Evolutionary conservation across 345 rosid genomes (phyloP), one percentile per base, ranked within the genome.

Genomic region (Cochlearia excelsa): DNA sequence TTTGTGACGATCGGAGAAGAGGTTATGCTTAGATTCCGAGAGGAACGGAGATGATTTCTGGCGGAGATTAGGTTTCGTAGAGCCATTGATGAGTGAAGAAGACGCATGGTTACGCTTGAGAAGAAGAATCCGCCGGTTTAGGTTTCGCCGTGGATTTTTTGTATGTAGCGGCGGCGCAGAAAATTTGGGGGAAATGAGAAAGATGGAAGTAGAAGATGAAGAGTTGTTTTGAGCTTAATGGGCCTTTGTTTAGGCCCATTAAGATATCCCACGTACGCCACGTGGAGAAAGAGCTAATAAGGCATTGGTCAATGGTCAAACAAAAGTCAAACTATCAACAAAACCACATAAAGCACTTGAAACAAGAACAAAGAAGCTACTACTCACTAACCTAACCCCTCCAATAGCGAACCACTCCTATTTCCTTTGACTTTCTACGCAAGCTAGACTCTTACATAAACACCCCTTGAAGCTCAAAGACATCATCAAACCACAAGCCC

Each of bases 341-440:
- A 76, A 77, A 69, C 76, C 80, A 65, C 78, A 47, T 6, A 10
- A 16, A 48, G 57, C 16, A 30, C 23, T 50, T 49, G 40, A 69
- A 55, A 54, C 64, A 63, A 5, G 43, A 10, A 16, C 39, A 61
- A 26, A 30, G 33, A 16, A 16, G 23, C 23, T 16, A 46, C 63
- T 61, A 39, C 45, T 51, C 39, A 64, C 66, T 57, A 41, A 64
- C 52, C 60, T 16, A 16, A 16, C 23, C 23, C 6, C 53, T 45
- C 37, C 48, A 11, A 47, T 47, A 41, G 9, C 41, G 38, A 61
- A 78, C 87, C 16, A 82, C 71, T 75, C 77, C 86, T 16, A 75
- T 72, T 61, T 47, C 2, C 10, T 40, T 4, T 38, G 46, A 52
- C 3, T 46, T 30, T 3, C 23, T 28, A 28, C 8, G 28, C 27